Percentiles rank a stretch among this genome's conserved stretches.
Conservation (phyloP, 805 yeast genomes). For the Wickerhamiella azymoides region DNA sequence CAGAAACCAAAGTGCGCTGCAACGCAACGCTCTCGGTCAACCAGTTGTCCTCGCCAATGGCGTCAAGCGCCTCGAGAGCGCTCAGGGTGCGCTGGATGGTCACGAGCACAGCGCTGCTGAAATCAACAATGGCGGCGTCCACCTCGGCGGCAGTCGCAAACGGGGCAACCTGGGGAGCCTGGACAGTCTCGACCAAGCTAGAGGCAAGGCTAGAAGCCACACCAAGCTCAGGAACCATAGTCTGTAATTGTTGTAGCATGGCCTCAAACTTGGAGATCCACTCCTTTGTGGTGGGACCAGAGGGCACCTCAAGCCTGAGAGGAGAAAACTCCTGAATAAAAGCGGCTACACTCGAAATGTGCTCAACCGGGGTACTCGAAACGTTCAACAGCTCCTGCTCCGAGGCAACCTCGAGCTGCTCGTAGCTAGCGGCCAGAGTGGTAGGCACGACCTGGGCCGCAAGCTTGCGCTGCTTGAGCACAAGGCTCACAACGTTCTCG, state of each 20-base stretch:
- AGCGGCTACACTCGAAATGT: neutral
- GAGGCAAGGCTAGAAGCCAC: neutral
- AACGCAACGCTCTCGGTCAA: conserved; percentile 36
- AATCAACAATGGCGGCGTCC: conserved; percentile 32
- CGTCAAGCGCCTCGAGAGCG: conserved; percentile 13
- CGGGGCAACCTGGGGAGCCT: neutral
- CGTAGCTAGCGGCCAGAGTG: neutral
- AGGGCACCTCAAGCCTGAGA: neutral
- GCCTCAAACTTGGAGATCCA: neutral
- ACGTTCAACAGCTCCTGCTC: neutral
- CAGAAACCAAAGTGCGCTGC: conserved; percentile 30
- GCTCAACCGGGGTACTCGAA: neutral
- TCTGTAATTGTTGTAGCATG: neutral
- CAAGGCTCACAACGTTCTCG: conserved; percentile 51
- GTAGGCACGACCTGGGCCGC: conserved; percentile 5
- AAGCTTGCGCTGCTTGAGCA: conserved; percentile 28
- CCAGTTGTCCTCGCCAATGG: conserved; percentile 38
- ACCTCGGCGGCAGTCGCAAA: neutral
- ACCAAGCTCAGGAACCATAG: neutral
- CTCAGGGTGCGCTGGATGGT: conserved; percentile 42
- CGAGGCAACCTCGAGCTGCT: neutral
- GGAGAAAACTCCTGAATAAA: neutral
- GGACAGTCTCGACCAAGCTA: neutral
- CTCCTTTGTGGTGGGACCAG: neutral
- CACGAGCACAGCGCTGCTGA: conserved; percentile 48